A percentile compares a stretch with the other conserved stretches of the same genome.
phyloP scores from a whole-genome alignment of 768 basidiomycete genomes.

The Xerocomus potaroensis region DNA sequence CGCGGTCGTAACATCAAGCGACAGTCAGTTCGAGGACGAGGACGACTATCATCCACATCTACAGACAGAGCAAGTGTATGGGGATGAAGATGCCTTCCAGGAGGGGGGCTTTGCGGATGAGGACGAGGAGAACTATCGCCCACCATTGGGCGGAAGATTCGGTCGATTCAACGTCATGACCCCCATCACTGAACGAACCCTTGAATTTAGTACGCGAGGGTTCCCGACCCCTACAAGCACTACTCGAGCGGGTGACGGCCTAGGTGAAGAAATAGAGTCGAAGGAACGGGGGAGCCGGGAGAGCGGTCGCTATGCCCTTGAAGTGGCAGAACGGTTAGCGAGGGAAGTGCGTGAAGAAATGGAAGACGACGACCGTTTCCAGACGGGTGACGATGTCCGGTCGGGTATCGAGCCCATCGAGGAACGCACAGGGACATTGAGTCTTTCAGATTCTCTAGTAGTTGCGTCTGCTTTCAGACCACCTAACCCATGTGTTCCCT shows the following conservation, averaged over 20 bases:
- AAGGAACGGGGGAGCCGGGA: conserved; percentile 28
- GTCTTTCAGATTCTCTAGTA: conserved; percentile 59
- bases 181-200: conserved; percentile 93
- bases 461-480: conserved; percentile 63
- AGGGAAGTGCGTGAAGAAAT: conserved; percentile 37
- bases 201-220: conserved; percentile 69
- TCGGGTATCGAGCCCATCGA: conserved; percentile 36
- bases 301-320: conserved; percentile 40
- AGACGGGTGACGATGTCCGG: conserved; percentile 8
- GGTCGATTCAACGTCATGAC: conserved; percentile 92
- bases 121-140: conserved; percentile 30
- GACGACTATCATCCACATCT: conserved; percentile 19
- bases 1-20: conserved; percentile 26
- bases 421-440: conserved; percentile 61
- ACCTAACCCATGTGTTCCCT: conserved; percentile 87
- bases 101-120: conserved; percentile 29
- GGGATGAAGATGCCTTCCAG: conserved; percentile 24
- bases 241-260: conserved; percentile 42
- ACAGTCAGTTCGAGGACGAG: conserved; percentile 31
- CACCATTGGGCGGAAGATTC: conserved; percentile 69
- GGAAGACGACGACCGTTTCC: conserved; percentile 12
- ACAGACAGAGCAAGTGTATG: conserved; percentile 11
- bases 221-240: conserved; percentile 39
- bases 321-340: conserved; percentile 56
- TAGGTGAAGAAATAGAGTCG: conserved; percentile 15